A percentile compares a stretch with the other conserved stretches of the same genome.
phyloP scores from a whole-genome alignment of 163 green algal species.

The Scenedesmus sp. region DNA sequence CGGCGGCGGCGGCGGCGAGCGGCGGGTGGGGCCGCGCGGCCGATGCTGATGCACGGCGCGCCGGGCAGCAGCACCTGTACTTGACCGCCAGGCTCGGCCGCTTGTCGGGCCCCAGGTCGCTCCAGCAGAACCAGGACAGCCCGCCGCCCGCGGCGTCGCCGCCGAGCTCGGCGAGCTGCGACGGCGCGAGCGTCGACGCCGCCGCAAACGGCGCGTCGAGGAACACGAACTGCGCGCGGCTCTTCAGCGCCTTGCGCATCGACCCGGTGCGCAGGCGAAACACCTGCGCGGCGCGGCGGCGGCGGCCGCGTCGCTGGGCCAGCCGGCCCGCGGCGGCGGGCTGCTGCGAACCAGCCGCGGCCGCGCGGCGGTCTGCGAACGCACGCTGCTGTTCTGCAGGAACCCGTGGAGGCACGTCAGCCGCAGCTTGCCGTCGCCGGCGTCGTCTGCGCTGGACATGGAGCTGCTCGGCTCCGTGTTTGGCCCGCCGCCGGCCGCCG shows the following conservation, averaged over 20 bases:
- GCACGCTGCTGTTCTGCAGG: conserved; percentile 70
- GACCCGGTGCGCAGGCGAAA: conserved; percentile 70
- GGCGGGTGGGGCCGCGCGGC: too few species aligned
- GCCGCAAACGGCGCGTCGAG: conserved; percentile 71
- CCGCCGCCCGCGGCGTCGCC: too few species aligned
- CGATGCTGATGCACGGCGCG: too few species aligned
- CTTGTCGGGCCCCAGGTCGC: conserved; percentile 25
- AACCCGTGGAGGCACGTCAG: conserved; percentile 85
- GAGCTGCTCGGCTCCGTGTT: too few species aligned
- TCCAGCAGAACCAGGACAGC: not conserved
- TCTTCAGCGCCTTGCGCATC: conserved; percentile 78
- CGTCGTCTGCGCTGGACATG: not conserved
- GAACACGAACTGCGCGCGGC: conserved; percentile 73
- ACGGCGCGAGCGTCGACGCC: too few species aligned
- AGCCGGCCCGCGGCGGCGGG: too few species aligned
- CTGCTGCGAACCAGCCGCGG: too few species aligned
- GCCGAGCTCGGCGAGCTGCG: too few species aligned
- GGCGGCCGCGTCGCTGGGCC: too few species aligned
- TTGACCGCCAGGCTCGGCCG: conserved; percentile 29
- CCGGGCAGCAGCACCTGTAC: too few species aligned
- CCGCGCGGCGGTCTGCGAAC: not conserved
- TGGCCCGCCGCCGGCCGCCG: too few species aligned
- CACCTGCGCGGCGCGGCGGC: conserved; percentile 33
- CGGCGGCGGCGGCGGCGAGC: too few species aligned
- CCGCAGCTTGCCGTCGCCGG: conserved; percentile 45